Base-by-base conservation (phyloP, 805 yeast species). In the Clavispora fructus region DNA sequence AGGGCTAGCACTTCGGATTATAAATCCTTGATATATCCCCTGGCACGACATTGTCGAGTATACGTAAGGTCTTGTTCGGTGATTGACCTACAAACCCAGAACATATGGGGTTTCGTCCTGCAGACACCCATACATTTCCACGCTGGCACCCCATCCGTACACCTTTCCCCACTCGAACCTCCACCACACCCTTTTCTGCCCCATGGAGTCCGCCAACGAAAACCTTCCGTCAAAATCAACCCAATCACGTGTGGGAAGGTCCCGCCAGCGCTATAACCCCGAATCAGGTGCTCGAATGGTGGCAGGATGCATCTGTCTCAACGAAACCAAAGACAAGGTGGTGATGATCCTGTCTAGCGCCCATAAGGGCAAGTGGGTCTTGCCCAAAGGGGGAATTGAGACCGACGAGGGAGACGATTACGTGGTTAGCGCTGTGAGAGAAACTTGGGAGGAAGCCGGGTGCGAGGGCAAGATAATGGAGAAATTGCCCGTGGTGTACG, bases 391-490 rank as follows among this genome's bases (percentile, higher is more conserved):
- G 30, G 99, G 99, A 1, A 82, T 91, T 35, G 99, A 94, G 65
- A 61, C 62, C 27, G 99, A 94, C 63, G 99, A 88, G 64, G 65
- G 68, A 4, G 75, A 70, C 37, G 74, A 69, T 48, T 69, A 53
- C 43, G 63, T 61, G 7, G 61, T 67, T 4, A 68, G 87, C 6
- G 97, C 97, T 0, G 69, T 76, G 14, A 73, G 99, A 48, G 99
- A 94, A 61, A 87, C 96, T 0, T 94, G 99, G 99, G 99, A 94
- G 64, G 99, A 94, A 67, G 94, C 96, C 0, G 99, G 99, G 0
- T 87, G 87, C 23, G 77, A 76, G 31, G 96, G 97, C 7, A 67
- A 62, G 14, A 73, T 90, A 4, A 57, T 71, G 4, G 55, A 60
- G 35, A 72, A 73, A 48, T 67, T 92, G 37, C 95, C 92, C 0